Conservation (phyloP, 2,329 filamentous ascomycete species). For the Colletotrichum sp. region DNA sequence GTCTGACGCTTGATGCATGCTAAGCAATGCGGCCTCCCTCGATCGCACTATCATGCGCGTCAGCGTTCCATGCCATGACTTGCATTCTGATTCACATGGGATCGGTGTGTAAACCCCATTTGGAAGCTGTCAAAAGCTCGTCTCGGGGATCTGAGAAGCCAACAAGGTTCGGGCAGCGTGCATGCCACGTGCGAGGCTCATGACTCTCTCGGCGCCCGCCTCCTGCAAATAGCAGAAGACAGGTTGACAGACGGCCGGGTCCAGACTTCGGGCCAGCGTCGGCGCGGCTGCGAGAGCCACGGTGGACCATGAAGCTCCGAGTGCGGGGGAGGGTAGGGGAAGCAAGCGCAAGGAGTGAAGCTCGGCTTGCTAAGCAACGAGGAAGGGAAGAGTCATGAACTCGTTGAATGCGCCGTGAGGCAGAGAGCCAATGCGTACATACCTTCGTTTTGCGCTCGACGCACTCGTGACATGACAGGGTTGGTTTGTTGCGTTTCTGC, state of each 20-base stretch:
- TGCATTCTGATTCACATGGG: neutral
- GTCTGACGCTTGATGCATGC: slow-evolving; percentile 79
- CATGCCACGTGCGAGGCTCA: neutral
- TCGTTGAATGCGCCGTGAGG: neutral
- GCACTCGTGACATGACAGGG: slow-evolving; percentile 78
- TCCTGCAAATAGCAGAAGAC: neutral
- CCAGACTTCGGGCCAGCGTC: neutral
- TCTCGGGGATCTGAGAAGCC: neutral
- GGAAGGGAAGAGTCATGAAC: neutral
- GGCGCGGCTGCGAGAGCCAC: neutral
- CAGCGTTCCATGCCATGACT: neutral
- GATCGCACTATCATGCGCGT: slow-evolving; percentile 65
- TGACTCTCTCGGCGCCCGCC: neutral
- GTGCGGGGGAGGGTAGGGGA: neutral
- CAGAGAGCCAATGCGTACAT: slow-evolving; percentile 28
- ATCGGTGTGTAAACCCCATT: neutral
- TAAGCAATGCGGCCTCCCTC: slow-evolving; percentile 72
- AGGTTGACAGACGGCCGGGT: neutral
- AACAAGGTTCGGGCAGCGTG: neutral
- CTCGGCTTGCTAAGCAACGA: neutral
- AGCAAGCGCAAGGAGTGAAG: neutral
- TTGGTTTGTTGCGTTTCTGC: slow-evolving; percentile 86
- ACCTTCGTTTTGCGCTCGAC: slow-evolving; percentile 85
- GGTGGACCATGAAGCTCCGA: neutral
- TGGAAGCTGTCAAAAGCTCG: neutral